Conservation (phyloP, 1,139 yeast species). For the Blastobotrys indianensis region DNA sequence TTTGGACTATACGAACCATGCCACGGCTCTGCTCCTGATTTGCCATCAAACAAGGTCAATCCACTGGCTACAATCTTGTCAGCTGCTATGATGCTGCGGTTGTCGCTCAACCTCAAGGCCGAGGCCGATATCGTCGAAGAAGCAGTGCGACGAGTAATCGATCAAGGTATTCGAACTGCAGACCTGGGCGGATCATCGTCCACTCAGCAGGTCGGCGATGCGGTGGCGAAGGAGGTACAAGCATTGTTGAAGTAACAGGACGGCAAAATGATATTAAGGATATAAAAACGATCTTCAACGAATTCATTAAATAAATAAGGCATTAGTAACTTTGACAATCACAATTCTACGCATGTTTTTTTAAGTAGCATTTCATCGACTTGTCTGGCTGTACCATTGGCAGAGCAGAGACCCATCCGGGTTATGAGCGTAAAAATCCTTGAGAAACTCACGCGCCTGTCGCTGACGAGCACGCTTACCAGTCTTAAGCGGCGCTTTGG, state of each 20-base stretch:
- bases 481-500: neutral
- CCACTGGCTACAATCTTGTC: conserved; percentile 93
- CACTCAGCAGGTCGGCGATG: conserved; percentile 90
- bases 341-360: no score
- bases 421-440: conserved; percentile 2
- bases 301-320: neutral
- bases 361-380: no score
- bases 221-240: conserved; percentile 67
- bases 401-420: conserved; percentile 5
- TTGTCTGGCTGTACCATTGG: conserved; percentile 2
- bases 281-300: no score
- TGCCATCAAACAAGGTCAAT: conserved; percentile 79
- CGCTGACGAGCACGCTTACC: neutral
- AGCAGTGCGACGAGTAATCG: conserved; percentile 81
- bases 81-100: conserved; percentile 94
- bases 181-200: conserved; percentile 78
- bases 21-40: conserved; percentile 97
- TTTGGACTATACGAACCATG: conserved; percentile 97
- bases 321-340: neutral
- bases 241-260: conserved; percentile 46
- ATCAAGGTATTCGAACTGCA: conserved; percentile 80
- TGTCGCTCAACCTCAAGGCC: conserved; percentile 70
- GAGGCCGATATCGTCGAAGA: conserved; percentile 87
- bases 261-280: no score
- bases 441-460: conserved; percentile 4